phyloP scores from a whole-genome alignment of 1,284 basidiomycete genomes.

The Boletellus sp. region DNA sequence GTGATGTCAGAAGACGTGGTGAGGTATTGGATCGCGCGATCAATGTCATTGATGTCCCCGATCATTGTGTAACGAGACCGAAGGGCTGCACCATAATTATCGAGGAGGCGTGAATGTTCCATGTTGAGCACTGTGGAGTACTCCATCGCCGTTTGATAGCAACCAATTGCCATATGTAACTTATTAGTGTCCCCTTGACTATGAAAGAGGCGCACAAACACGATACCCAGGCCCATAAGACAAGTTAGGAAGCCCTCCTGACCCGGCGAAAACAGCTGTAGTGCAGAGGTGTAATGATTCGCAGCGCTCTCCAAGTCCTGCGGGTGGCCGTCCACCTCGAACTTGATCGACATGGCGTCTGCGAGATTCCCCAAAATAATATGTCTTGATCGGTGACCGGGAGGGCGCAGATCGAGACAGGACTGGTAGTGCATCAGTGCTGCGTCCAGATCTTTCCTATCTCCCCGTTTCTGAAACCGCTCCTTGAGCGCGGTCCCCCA shows the following conservation, averaged over 20 bases:
- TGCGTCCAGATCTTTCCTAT: constrained; percentile 18
- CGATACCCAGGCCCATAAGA: constrained; percentile 14
- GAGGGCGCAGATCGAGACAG: constrained; percentile 23
- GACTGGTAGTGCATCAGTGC: constrained; percentile 17
- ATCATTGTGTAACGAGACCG: constrained; percentile 8
- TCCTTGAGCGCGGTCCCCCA: constrained; percentile 16
- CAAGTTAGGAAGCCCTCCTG: constrained; percentile 10
- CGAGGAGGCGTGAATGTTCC: constrained; percentile 21
- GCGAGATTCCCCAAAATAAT: constrained; percentile 18
- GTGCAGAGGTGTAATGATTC: constrained; percentile 9
- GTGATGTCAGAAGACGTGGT: constrained; percentile 20
- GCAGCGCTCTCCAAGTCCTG: constrained; percentile 21
- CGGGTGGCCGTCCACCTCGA: constrained; percentile 15
- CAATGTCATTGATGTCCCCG: constrained; percentile 18
- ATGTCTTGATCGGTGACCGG: constrained; percentile 22
- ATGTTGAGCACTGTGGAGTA: constrained; percentile 18
- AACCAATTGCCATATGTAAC: constrained; percentile 19
- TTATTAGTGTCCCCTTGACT: constrained; percentile 9
- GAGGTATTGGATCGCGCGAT: constrained; percentile 22
- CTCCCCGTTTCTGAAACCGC: constrained; percentile 17
- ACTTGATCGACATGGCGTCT: constrained; percentile 13
- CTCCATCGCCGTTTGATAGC: constrained; percentile 16
- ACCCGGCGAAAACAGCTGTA: constrained; percentile 19
- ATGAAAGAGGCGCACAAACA: constrained; percentile 6
- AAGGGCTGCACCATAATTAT: constrained; percentile 22